Base-by-base conservation (phyloP, 768 basidiomycete species). In the Amanita inopinata region DNA sequence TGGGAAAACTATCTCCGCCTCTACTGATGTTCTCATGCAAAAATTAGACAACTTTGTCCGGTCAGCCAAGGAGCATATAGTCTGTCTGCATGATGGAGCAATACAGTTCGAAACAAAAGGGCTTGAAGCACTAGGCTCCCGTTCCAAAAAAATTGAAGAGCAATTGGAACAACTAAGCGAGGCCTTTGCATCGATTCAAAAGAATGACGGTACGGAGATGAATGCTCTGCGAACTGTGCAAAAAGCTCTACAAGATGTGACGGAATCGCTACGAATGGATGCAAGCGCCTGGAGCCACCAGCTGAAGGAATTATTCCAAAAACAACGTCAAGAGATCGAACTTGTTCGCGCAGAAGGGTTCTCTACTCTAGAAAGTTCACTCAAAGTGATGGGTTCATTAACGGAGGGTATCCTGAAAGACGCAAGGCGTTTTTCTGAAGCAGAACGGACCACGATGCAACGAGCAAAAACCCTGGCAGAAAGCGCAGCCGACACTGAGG, bases 41-140 rank as follows among this genome's bases (percentile, higher is more conserved):
- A 76, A 73, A 46, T 65, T 93, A 11, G 70, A 75, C 8, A 73
- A 73, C 33, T 80, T 91, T 51, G 61, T 75, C 46, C 72, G 73
- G 49, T 63, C 69, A 1, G 71, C 80, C 5, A 64, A 66, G 2
- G 70, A 78, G 46, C 71, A 67, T n/a, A 62, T 74, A 2, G 53
- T 60, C 33, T 74, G 63, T 46, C 64, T 92, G 34, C 71, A 70
- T 17, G 50, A 60, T 1, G 78, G 83, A 49, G 66, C 77, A 1
- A 71, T 78, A 38, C 59, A 70, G 24, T 76, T 80, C 51, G 68
- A 76, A 18, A 53, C 61, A 3, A 71, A 71, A 38, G 77, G 86
- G 54, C 62, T 76, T 15, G 69, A 78, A 47, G 65, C 70, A 4
- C 56, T 81, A 15, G 54, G 69, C 0, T 57, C 55, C 3, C 70